These are phyloP conservation scores for Lactifluus echinatus DNA, from an alignment of 768 basidiomycete genomes.

Conservation along the genomic window DNA sequence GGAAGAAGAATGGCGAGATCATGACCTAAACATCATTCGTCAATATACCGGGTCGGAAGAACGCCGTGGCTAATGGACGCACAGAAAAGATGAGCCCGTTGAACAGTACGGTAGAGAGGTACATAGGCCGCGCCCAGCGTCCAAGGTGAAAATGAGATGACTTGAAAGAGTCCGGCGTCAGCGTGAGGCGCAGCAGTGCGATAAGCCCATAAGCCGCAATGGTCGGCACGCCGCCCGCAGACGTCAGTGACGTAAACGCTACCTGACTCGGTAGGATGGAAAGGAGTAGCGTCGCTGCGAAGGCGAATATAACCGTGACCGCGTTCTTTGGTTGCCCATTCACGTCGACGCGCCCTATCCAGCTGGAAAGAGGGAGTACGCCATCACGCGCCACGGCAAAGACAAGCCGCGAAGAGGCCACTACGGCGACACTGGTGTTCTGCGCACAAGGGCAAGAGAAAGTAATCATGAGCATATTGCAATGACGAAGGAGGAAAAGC, in stretches of 20 bases:
- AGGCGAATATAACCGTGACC: slow-evolving; percentile 78
- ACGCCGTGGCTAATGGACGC: slow-evolving; percentile 25
- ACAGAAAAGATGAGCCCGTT: slow-evolving; percentile 70
- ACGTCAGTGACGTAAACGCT: slow-evolving; percentile 85
- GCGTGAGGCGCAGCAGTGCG: slow-evolving; percentile 60
- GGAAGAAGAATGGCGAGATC: slow-evolving; percentile 84
- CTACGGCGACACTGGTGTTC: slow-evolving; percentile 84
- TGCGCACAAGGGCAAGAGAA: slow-evolving; percentile 23
- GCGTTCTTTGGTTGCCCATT: slow-evolving; percentile 76
- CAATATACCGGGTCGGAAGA: background rate
- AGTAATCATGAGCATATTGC: background rate
- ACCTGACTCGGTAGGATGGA: slow-evolving; percentile 85
- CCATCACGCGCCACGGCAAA: slow-evolving; percentile 95
- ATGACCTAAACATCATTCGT: slow-evolving; percentile 43
- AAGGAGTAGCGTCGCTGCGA: slow-evolving; percentile 69
- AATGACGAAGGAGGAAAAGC: background rate
- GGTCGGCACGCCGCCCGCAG: slow-evolving; percentile 78
- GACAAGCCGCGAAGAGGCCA: slow-evolving; percentile 80
- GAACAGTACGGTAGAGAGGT: slow-evolving; percentile 57
- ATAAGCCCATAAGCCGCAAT: slow-evolving; percentile 86
- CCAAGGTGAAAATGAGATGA: slow-evolving; percentile 69
- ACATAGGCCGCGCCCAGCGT: slow-evolving; percentile 56
- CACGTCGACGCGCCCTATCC: slow-evolving; percentile 70
- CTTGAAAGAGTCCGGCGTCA: slow-evolving; percentile 70
- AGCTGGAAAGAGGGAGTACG: slow-evolving; percentile 71